phyloP scores from a whole-genome alignment of 306 rosid species.

The Oxytropis ochrocephala region DNA sequence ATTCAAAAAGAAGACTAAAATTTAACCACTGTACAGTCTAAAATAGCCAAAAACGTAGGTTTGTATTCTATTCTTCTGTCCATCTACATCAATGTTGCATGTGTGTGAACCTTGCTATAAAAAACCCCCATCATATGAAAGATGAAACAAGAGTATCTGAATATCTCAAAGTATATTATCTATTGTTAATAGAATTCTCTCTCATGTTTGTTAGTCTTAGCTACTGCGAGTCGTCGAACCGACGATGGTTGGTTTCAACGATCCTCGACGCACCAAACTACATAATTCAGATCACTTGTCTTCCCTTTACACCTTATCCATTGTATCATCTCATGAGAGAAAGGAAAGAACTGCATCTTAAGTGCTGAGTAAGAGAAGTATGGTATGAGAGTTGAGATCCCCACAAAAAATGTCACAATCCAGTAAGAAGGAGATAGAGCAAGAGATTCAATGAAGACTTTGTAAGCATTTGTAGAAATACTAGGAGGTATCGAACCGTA shows the following conservation, averaged over 20 bases:
- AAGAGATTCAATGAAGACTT: conserved; percentile 66
- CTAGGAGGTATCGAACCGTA: conserved; percentile 60
- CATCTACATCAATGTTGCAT: conserved; percentile 19
- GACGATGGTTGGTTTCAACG: conserved; percentile 40
- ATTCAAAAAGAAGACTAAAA: conserved; percentile 18
- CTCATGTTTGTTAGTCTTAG: conserved; percentile 36
- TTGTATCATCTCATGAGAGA: conserved; percentile 66
- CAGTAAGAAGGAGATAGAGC: conserved; percentile 72
- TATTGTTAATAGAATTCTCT: conserved; percentile 21
- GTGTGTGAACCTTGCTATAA: too few relatives aligned
- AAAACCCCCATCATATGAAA: conserved; percentile 10
- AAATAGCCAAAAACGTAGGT: conserved; percentile 17
- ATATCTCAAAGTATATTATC: conserved; percentile 5
- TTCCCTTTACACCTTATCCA: conserved; percentile 68
- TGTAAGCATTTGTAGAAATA: conserved; percentile 56
- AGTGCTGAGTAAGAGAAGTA: conserved; percentile 65
- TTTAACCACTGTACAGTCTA: conserved; percentile 16
- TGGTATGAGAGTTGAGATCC: conserved; percentile 63
- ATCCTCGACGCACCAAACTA: conserved; percentile 44
- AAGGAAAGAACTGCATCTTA: conserved; percentile 80
- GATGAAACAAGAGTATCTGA: conserved; percentile 6
- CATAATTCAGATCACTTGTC: conserved; percentile 51
- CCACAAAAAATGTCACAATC: conserved; percentile 58
- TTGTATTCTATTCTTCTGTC: conserved; percentile 15
- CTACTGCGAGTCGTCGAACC: conserved; percentile 85